Conservation (phyloP, 2,329 filamentous ascomycete genomes). For the Drechslera avenae region DNA sequence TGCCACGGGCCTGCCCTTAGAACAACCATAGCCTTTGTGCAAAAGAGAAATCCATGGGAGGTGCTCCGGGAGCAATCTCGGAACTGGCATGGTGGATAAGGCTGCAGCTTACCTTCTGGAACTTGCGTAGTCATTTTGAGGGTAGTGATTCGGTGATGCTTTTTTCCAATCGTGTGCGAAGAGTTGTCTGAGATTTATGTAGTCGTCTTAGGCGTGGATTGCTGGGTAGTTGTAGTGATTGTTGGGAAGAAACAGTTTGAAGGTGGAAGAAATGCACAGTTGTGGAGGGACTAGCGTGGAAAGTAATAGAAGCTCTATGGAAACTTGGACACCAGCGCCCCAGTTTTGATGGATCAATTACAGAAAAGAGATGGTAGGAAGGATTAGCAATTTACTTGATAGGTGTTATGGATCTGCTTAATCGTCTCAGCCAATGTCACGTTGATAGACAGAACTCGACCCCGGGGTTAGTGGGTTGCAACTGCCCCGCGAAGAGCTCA, state of each 20-base stretch:
- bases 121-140: conserved; percentile 41
- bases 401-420: conserved; percentile 6
- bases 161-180: conserved; percentile 5
- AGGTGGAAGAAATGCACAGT: conserved; percentile 45
- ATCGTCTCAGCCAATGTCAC: conserved; percentile 8
- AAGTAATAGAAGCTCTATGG: conserved; percentile 47
- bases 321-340: conserved; percentile 34
- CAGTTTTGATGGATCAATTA: conserved; percentile 23
- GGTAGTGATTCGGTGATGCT: conserved; percentile 4
- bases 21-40: not conserved
- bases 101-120: conserved; percentile 49
- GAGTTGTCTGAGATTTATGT: not conserved
- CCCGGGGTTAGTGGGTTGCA: conserved; percentile 28
- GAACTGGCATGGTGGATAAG: conserved; percentile 18
- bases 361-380: conserved; percentile 8
- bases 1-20: not conserved
- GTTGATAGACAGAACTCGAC: conserved; percentile 8
- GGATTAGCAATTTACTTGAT: not conserved
- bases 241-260: conserved; percentile 31
- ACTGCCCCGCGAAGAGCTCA: conserved; percentile 29
- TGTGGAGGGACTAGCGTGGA: conserved; percentile 47
- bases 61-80: conserved; percentile 1
- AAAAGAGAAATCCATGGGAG: not conserved
- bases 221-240: conserved; percentile 24
- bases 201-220: conserved; percentile 6